phyloP scores from a whole-genome alignment of 106 monocot genomes.

The Allium sativum region DNA sequence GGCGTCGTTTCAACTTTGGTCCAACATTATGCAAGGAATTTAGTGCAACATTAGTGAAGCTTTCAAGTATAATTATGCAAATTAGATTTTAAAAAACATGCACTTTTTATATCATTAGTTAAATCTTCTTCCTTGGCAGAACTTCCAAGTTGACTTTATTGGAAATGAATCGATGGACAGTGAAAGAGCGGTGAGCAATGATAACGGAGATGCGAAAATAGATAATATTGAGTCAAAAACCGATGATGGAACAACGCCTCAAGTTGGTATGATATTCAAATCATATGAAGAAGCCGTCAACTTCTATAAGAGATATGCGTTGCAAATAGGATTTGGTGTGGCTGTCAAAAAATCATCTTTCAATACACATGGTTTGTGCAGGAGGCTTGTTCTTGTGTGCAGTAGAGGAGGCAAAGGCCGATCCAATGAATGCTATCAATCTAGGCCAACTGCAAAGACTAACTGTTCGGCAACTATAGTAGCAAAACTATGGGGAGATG shows the following conservation, averaged over 20 bases:
- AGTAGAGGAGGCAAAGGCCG: slow-evolving; percentile 36
- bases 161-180: neutral
- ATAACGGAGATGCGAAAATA: slow-evolving; percentile 6
- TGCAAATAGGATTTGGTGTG: slow-evolving; percentile 38
- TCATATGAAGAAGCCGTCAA: slow-evolving; percentile 44
- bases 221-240: slow-evolving; percentile 7
- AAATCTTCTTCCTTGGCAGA: slow-evolving; percentile 8
- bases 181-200: slow-evolving; percentile 1
- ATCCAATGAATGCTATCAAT: slow-evolving; percentile 38
- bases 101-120: neutral
- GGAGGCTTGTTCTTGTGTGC: slow-evolving; percentile 37
- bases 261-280: slow-evolving; percentile 44
- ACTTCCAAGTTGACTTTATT: slow-evolving; percentile 7
- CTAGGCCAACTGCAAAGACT: slow-evolving; percentile 43
- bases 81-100: neutral
- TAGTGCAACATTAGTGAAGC: neutral
- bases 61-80: neutral
- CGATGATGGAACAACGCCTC: slow-evolving; percentile 28
- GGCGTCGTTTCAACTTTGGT: neutral
- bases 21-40: neutral
- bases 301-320: slow-evolving; percentile 49
- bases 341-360: slow-evolving; percentile 46
- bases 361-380: slow-evolving; percentile 28
- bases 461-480: slow-evolving; percentile 34
- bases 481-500: slow-evolving; percentile 41